phyloP scores from a whole-genome alignment of 441 rosid species.

The Geranium incanum region DNA sequence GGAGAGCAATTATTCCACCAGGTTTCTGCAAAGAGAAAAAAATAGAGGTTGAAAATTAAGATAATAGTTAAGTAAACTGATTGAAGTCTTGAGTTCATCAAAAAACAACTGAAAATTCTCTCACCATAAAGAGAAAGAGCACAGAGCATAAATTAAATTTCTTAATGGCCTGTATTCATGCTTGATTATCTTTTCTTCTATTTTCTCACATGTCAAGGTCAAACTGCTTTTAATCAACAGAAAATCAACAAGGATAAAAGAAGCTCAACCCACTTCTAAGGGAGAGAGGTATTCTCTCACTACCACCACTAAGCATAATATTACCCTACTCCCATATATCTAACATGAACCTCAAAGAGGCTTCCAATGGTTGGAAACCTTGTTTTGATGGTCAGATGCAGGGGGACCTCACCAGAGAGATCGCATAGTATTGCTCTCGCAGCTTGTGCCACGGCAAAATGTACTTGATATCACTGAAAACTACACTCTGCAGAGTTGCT shows the following conservation, averaged over 20 bases:
- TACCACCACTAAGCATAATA: too few species aligned
- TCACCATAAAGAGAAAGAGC: neutral
- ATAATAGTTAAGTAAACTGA: neutral
- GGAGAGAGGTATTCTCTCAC: neutral
- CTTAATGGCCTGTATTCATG: neutral
- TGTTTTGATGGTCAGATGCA: too few species aligned
- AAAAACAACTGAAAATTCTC: constrained; percentile 2
- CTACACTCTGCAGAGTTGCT: neutral
- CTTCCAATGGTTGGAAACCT: too few species aligned
- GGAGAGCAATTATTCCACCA: constrained; percentile 88
- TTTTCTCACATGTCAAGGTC: neutral
- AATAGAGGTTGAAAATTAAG: constrained; percentile 7
- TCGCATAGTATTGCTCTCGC: neutral
- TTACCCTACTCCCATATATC: too few species aligned
- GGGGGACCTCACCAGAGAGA: too few species aligned
- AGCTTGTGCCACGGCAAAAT: neutral
- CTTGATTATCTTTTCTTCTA: neutral
- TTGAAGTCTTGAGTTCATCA: neutral
- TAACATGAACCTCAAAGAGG: neutral
- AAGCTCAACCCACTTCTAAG: neutral
- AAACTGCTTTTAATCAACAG: too few species aligned
- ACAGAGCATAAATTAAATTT: neutral
- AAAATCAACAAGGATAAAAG: too few species aligned
- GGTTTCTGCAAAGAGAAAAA: constrained; percentile 65
- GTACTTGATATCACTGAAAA: neutral